Conservation (phyloP, 2,329 filamentous ascomycete species). For the Bipolaris gigantea region DNA sequence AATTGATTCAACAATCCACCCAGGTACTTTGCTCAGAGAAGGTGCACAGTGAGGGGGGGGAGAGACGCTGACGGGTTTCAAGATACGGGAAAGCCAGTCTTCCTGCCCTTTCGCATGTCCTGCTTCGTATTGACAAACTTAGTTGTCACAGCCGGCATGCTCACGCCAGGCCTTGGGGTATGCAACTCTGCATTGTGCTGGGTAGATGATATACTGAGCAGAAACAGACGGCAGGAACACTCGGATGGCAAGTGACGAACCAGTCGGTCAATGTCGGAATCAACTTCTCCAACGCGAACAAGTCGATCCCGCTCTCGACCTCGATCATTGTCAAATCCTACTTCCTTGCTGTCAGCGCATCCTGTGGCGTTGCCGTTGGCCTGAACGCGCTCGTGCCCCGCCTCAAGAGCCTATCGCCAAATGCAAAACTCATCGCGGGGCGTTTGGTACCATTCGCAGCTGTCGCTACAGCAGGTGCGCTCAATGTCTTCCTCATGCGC, state of each 20-base stretch:
- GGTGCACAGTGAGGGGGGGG: not conserved
- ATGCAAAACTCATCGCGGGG: slow-evolving; percentile 73
- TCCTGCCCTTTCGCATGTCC: slow-evolving; percentile 97
- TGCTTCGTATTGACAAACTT: slow-evolving; percentile 92
- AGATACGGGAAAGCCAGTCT: slow-evolving; percentile 92
- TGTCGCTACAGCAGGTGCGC: slow-evolving; percentile 83
- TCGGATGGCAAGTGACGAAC: slow-evolving; percentile 94
- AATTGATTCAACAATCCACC: slow-evolving; percentile 93
- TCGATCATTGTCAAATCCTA: slow-evolving; percentile 86
- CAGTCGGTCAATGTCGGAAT: slow-evolving; percentile 98
- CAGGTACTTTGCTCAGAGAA: slow-evolving; percentile 61
- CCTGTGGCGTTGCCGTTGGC: slow-evolving; percentile 89
- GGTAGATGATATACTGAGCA: slow-evolving; percentile 22
- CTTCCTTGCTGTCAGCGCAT: slow-evolving; percentile 85
- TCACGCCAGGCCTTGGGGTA: slow-evolving; percentile 81
- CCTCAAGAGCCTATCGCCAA: slow-evolving; percentile 73
- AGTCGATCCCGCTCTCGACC: slow-evolving; percentile 84
- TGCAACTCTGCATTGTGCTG: slow-evolving; percentile 23
- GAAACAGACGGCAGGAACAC: slow-evolving; percentile 73
- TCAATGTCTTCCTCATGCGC: slow-evolving; percentile 98
- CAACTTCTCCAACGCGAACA: slow-evolving; percentile 98
- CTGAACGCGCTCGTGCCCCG: slow-evolving; percentile 88
- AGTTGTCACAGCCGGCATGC: slow-evolving; percentile 94
- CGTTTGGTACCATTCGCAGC: slow-evolving; percentile 96
- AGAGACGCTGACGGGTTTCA: slow-evolving; percentile 16